Evolutionary conservation across 2,329 filamentous ascomycete species (phyloP), one percentile per base, ranked within the genome.

Genomic region (Hypoxylon sp.): DNA sequence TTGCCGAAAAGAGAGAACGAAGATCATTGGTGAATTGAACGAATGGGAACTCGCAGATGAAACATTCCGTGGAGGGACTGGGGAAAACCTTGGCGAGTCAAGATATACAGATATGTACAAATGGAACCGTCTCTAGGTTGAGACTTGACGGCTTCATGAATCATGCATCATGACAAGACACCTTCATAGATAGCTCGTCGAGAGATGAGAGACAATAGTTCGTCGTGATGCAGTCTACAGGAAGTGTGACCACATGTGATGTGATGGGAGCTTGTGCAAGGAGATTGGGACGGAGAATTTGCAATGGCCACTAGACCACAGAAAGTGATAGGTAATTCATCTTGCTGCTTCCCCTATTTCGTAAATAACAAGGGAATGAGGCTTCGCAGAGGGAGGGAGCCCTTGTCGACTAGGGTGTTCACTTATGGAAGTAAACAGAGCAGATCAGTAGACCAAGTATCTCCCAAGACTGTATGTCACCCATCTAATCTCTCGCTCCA

Each of bases 21-120:
- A 64, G 64, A 67, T 65, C 52, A 66, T 68, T 62, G 60, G 65
- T 48, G 63, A 69, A 68, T 65, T 57, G 60, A 58, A 63, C 38
- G 48, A 64, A 63, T 66, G 69, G 61, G 48, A 68, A 57, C 57
- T 62, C 60, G 65, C 60, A 70, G 50, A 68, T 71, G 69, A 69
- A 73, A 73, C 69, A 72, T 70, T 69, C 63, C 65, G 65, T 17
- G 43, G 60, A 62, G 43, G 60, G 59, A 68, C 67, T 69, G 61
- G 69, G 63, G 61, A 71, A 61, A 67, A 23, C 23, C 43, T 50
- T 68, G 34, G 52, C 38, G 51, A 62, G 65, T 55, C 55, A 53
- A 65, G 48, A 41, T 62, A 60, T 55, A 32, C 50, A 43, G 19
- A 32, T 50, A 60, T 67, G 57, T 65, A 67, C 60, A 69, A 60